Conservation (phyloP, 2,329 filamentous ascomycete genomes). For the Trichoderma aggressivum region DNA sequence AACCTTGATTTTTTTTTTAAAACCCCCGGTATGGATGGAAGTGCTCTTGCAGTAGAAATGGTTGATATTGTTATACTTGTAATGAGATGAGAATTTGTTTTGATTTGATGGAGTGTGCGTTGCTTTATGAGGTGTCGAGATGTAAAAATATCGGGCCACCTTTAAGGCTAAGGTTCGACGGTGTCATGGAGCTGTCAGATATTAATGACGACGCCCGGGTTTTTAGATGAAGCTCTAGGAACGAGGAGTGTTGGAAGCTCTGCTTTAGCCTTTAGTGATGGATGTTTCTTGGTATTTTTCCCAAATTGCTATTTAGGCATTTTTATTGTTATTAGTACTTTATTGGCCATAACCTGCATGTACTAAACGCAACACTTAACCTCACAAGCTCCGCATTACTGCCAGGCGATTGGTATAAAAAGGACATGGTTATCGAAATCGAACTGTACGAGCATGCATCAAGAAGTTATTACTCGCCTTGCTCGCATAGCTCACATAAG, state of each 20-base stretch:
- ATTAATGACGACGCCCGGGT: not conserved
- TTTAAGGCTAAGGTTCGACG: not conserved
- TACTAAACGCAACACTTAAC: too few relatives aligned
- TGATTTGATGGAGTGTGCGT: not conserved
- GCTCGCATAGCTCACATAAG: not conserved
- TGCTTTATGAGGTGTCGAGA: not conserved
- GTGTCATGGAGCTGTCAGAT: not conserved
- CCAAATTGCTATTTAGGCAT: not conserved
- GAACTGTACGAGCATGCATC: too few relatives aligned
- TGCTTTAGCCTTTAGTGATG: not conserved
- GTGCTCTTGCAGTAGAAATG: not conserved
- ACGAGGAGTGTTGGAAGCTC: not conserved
- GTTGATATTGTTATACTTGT: not conserved
- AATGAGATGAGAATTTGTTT: not conserved
- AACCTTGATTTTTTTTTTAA: not conserved
- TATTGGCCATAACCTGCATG: too few relatives aligned
- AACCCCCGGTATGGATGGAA: not conserved
- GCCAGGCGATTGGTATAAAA: too few relatives aligned
- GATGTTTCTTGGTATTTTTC: not conserved
- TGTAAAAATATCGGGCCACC: not conserved
- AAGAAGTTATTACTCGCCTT: too few relatives aligned
- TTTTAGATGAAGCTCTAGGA: not conserved
- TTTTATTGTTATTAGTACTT: not conserved
- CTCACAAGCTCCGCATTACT: too few relatives aligned
- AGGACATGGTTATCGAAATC: too few relatives aligned